Conservation (phyloP, 2,329 filamentous ascomycete species). For the Ceratocystis smalleyi region DNA sequence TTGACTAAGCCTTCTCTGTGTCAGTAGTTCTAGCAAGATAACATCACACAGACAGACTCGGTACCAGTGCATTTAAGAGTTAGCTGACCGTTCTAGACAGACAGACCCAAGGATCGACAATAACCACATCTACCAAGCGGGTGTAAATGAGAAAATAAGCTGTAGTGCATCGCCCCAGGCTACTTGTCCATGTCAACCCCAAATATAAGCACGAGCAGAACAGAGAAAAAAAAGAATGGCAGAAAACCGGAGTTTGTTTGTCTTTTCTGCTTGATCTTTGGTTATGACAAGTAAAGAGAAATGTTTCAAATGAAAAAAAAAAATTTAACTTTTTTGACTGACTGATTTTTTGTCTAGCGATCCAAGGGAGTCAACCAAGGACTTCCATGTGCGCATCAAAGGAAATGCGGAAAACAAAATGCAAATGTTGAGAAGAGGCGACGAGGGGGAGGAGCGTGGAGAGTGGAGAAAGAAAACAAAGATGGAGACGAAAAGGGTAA, state of each 20-base stretch:
- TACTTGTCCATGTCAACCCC: too few species aligned
- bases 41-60: too few species aligned
- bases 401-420: constrained; percentile 9
- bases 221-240: background rate
- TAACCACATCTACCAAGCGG: background rate
- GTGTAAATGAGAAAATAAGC: too few species aligned
- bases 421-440: constrained; percentile 5
- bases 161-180: too few species aligned
- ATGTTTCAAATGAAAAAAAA: constrained; percentile 10
- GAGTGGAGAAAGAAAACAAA: background rate
- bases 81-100: too few species aligned
- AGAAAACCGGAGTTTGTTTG: background rate
- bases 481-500: background rate
- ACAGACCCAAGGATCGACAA: background rate
- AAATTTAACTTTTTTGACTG: constrained; percentile 15
- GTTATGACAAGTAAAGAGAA: background rate
- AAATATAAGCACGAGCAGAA: too few species aligned
- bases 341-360: constrained; percentile 15
- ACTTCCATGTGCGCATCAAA: constrained; percentile 5
- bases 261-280: too few species aligned
- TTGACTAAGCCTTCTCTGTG: too few species aligned
- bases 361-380: background rate
- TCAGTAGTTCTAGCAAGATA: too few species aligned
- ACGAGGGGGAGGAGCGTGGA: background rate
- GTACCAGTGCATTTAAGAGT: too few species aligned